Conservation (phyloP, 495 filamentous ascomycete species). For the Aeminium ludgeri region DNA sequence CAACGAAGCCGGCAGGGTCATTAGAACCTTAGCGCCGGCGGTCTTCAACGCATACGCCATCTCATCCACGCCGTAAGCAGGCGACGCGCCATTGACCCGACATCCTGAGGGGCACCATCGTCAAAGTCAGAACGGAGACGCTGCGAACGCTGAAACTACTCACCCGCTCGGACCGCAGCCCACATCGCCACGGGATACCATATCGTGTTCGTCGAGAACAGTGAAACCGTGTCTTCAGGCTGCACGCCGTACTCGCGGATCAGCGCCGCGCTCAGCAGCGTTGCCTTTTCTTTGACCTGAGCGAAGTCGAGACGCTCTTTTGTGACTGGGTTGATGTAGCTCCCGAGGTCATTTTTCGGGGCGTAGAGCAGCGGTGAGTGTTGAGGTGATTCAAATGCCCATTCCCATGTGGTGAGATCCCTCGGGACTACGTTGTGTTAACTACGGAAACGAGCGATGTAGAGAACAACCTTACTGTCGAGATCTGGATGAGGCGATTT, state of each 20-base stretch:
- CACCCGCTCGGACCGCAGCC: conserved; percentile 28
- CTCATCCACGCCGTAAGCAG: conserved; percentile 43
- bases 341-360: conserved; percentile 24
- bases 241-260: conserved; percentile 33
- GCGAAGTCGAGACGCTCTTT: conserved; percentile 36
- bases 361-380: conserved; percentile 28
- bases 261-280: conserved; percentile 37
- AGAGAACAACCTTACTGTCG: conserved; percentile 3
- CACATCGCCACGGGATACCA: conserved; percentile 46
- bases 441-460: neutral
- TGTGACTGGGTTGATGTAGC: conserved; percentile 38
- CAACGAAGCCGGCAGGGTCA: conserved; percentile 34
- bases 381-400: conserved; percentile 36
- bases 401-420: conserved; percentile 39
- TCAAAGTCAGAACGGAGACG: no score
- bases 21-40: conserved; percentile 35
- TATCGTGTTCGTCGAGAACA: conserved; percentile 42
- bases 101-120: conserved; percentile 16
- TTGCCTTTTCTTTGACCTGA: conserved; percentile 34
- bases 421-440: conserved; percentile 30
- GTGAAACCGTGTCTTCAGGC: conserved; percentile 32
- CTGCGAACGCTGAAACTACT: neutral
- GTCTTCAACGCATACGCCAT: conserved; percentile 42
- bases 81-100: conserved; percentile 37
- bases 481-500: conserved; percentile 14